These are phyloP conservation scores for Bromus sterilis DNA, from an alignment of 176 grass and related monocot species.

Conservation along the genomic window DNA sequence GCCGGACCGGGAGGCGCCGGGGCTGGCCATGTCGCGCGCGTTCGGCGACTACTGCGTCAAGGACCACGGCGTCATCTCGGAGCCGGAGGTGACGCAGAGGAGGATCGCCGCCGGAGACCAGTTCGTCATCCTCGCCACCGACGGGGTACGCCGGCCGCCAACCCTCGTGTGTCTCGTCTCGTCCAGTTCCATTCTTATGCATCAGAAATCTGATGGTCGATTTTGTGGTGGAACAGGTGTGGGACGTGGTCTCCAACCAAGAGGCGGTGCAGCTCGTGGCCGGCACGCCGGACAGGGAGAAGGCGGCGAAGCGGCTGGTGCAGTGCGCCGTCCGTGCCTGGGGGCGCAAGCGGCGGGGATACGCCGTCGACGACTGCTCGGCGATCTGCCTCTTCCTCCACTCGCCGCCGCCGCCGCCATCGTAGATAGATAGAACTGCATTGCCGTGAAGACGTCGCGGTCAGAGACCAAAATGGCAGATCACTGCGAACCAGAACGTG, in stretches of 20 bases:
- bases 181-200: background rate
- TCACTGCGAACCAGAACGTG: slow-evolving; percentile 8
- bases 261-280: slow-evolving; percentile 92
- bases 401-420: slow-evolving; percentile 31
- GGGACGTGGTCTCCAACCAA: slow-evolving; percentile 91
- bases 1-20: slow-evolving; percentile 56
- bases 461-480: background rate
- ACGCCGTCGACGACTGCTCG: slow-evolving; percentile 92
- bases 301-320: slow-evolving; percentile 68
- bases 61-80: slow-evolving; percentile 73
- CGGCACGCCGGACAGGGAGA: slow-evolving; percentile 33
- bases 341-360: slow-evolving; percentile 51
- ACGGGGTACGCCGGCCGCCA: slow-evolving; percentile 50
- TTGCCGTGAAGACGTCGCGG: background rate
- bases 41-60: slow-evolving; percentile 90
- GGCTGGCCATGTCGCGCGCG: slow-evolving; percentile 92
- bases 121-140: slow-evolving; percentile 88
- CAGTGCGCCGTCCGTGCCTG: slow-evolving; percentile 64
- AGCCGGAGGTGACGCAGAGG: slow-evolving; percentile 71
- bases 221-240: slow-evolving; percentile 54
- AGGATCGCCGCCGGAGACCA: slow-evolving; percentile 41
- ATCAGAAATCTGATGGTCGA: background rate
- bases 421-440: background rate
- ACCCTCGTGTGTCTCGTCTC: background rate
- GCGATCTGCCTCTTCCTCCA: slow-evolving; percentile 89